A percentile compares a stretch with the other conserved stretches of the same genome.
These are phyloP conservation scores for Dendrostoma leiphaemia DNA, from an alignment of 2,329 filamentous ascomycete species.

Conservation along the genomic window DNA sequence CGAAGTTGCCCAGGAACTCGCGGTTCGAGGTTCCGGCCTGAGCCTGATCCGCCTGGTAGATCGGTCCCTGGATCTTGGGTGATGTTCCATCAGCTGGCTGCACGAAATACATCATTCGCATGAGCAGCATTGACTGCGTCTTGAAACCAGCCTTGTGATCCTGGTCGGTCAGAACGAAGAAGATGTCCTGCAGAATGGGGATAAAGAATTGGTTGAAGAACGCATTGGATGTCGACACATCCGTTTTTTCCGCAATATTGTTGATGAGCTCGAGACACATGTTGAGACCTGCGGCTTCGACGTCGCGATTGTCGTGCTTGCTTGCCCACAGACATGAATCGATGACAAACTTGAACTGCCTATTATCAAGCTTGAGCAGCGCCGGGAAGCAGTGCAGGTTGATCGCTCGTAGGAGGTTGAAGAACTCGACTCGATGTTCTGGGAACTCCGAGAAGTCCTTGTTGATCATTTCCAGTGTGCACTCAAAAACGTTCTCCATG, in stretches of 20 bases:
- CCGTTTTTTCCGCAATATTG: constrained; percentile 93
- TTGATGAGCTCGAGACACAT: constrained; percentile 98
- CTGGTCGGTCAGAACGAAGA: constrained; percentile 95
- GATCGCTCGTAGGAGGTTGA: constrained; percentile 93
- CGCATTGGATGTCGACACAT: constrained; percentile 79
- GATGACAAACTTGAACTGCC: constrained; percentile 99
- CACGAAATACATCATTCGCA: constrained; percentile 96
- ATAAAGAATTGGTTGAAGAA: constrained; percentile 99
- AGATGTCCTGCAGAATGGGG: constrained; percentile 92
- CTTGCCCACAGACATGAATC: constrained; percentile 99
- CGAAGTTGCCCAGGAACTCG: constrained; percentile 87
- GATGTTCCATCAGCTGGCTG: constrained; percentile 64
- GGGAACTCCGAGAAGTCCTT: constrained; percentile 99
- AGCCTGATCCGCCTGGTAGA: constrained; percentile 83
- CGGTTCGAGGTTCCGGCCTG: constrained; percentile 80
- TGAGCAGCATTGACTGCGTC: constrained; percentile 89
- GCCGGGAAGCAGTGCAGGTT: constrained; percentile 97
- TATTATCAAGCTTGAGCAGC: constrained; percentile 87
- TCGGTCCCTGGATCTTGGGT: constrained; percentile 87
- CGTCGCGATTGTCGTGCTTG: constrained; percentile 98
- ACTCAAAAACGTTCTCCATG: constrained; percentile 98
- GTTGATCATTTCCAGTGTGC: constrained; percentile 99
- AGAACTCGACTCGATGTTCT: constrained; percentile 98
- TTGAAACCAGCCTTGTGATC: constrained; percentile 99
- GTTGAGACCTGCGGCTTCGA: constrained; percentile 91